A percentile compares a stretch with the other conserved stretches of the same genome.
Evolutionary conservation across 805 yeast species (phyloP).

Genomic region (Pichia manshurica): DNA sequence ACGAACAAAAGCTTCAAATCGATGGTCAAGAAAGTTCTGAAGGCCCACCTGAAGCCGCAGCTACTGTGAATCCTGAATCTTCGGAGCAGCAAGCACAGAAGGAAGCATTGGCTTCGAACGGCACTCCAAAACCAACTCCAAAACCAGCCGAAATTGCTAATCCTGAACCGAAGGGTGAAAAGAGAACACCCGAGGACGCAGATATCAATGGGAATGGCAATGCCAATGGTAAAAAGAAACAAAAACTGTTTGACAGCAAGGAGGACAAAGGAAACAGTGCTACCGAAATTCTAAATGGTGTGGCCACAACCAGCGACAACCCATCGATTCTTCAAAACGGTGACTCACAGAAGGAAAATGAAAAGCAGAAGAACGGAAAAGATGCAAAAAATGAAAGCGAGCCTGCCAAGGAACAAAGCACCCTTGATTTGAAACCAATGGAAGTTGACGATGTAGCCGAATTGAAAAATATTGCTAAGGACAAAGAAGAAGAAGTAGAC

Average conservation of each 20-base stretch:
- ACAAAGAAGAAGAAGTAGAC: constrained; percentile 9
- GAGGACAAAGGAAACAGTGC: background rate
- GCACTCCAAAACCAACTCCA: background rate
- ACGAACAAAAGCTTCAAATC: too few relatives aligned
- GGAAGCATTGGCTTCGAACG: background rate
- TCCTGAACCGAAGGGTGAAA: background rate
- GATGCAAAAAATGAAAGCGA: constrained; percentile 6
- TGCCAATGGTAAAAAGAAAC: constrained; percentile 2
- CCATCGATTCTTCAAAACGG: too few relatives aligned
- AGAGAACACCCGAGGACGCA: background rate
- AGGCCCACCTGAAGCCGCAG: too few relatives aligned
- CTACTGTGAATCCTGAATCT: too few relatives aligned
- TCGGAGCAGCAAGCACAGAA: too few relatives aligned
- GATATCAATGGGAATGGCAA: background rate
- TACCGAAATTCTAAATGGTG: too few relatives aligned
- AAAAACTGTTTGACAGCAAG: background rate
- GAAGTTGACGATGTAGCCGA: constrained; percentile 30
- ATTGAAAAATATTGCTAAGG: constrained; percentile 8
- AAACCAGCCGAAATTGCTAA: background rate
- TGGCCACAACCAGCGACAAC: too few relatives aligned
- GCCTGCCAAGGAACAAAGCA: constrained; percentile 4
- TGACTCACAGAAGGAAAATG: too few relatives aligned
- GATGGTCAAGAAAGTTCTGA: too few relatives aligned
- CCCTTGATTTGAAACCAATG: constrained; percentile 29
- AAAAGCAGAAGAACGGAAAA: background rate